Evolutionary conservation across 2,329 filamentous ascomycete genomes (phyloP).

Genomic region (Neopestalotiopsis clavispora): DNA sequence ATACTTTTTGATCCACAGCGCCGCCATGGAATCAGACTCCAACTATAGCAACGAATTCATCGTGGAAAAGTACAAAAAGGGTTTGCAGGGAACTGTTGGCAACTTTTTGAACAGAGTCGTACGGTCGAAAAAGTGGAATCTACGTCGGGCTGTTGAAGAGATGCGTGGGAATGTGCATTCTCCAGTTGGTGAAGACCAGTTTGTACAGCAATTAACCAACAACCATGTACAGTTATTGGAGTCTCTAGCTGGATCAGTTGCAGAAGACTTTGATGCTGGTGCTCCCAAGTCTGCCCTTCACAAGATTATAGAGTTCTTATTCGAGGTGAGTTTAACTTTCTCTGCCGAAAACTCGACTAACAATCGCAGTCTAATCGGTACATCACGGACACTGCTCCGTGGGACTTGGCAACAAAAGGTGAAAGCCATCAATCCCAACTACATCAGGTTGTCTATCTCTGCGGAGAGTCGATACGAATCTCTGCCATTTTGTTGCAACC

Average conservation of each 20-base stretch:
- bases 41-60: conserved; percentile 85
- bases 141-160: conserved; percentile 60
- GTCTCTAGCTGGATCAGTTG: conserved; percentile 45
- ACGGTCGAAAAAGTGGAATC: conserved; percentile 71
- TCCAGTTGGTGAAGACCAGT: neutral
- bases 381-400: conserved; percentile 72
- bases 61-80: conserved; percentile 77
- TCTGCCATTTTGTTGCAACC: conserved; percentile 86
- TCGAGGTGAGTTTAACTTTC: conserved; percentile 51
- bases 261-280: conserved; percentile 64
- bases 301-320: conserved; percentile 65
- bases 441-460: conserved; percentile 66
- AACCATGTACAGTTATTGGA: conserved; percentile 46
- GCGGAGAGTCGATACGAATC: conserved; percentile 78
- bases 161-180: conserved; percentile 10
- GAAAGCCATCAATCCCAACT: conserved; percentile 46
- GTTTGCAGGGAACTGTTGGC: conserved; percentile 77
- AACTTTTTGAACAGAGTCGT: conserved; percentile 78
- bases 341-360: neutral
- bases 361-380: conserved; percentile 60
- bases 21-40: conserved; percentile 76
- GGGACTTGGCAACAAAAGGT: conserved; percentile 57
- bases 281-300: conserved; percentile 70
- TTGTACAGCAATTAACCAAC: conserved; percentile 31
- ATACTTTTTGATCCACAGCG: conserved; percentile 85